Conservation (phyloP, 2,329 filamentous ascomycete species). For the Pestalotiopsis sp. region DNA sequence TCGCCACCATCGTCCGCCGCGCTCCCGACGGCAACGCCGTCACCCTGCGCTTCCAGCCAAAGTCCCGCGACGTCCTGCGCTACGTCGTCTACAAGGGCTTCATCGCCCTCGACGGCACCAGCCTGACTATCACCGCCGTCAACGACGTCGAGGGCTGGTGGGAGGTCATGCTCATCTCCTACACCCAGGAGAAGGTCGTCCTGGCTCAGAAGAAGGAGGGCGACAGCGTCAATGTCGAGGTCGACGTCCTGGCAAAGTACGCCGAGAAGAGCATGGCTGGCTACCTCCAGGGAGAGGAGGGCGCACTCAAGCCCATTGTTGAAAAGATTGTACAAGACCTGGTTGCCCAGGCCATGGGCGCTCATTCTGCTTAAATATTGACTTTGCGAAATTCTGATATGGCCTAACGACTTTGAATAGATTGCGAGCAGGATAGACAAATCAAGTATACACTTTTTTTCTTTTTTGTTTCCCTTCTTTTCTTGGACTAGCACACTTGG, state of each 20-base stretch:
- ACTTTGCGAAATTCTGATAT: not conserved
- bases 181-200: conserved; percentile 92
- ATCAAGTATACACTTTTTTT: not conserved
- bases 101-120: conserved; percentile 91
- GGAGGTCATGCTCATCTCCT: conserved; percentile 97
- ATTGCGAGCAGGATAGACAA: not conserved
- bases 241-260: conserved; percentile 85
- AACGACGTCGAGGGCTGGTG: conserved; percentile 79
- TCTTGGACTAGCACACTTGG: not conserved
- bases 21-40: conserved; percentile 87
- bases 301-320: conserved; percentile 57
- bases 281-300: conserved; percentile 59
- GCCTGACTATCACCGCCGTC: conserved; percentile 87
- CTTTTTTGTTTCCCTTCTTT: not conserved
- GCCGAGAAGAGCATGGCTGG: conserved; percentile 87
- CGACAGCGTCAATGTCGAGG: conserved; percentile 88
- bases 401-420: not conserved
- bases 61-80: conserved; percentile 68
- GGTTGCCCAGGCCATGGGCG: conserved; percentile 68
- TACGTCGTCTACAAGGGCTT: conserved; percentile 98
- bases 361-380: conserved; percentile 16
- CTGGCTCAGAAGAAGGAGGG: conserved; percentile 77
- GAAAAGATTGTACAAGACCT: conserved; percentile 76
- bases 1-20: conserved; percentile 73
- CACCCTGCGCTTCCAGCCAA: conserved; percentile 80